Base-by-base conservation (phyloP, 805 yeast genomes). In the Debaryomyces prosopidis region DNA sequence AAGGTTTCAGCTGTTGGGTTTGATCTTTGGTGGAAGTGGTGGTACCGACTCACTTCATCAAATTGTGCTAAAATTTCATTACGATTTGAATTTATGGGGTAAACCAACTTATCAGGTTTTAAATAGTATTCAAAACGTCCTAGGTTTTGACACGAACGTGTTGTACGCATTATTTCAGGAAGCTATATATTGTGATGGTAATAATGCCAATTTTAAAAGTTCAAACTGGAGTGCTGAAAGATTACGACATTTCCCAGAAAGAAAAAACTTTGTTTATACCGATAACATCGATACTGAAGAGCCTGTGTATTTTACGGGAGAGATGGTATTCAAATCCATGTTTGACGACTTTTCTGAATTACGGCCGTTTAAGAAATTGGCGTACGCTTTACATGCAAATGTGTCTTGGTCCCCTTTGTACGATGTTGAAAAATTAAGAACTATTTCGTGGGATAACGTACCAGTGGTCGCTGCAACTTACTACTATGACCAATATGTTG, bases 111-210 rank as follows among this genome's bases (percentile, higher is more conserved):
- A 71, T 47, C 55, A 49, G 14, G 63, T 73, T 1, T 62, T 77
- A 45, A 49, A 42, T 18, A 36, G 49, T 2, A 47, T 79, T 10
- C 71, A 74, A 48, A 57, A 57, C 37, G 51, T 44, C 18, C 56
- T 65, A 7, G 62, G 73, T 1, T 81, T 79, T 53, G 85, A 80
- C 46, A 74, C 84, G 3, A 81, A 81, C 49, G 60, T 76, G 26
- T 52, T 81, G 14, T 81, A 81, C 53, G 80, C 81, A 2, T 63
- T 82, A 34, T 73, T 80, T 50, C 84, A 80, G 55, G 85, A 81
- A 50, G 80, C 83, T 5, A 80, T 81, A 12, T 81, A 81, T 57
- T 65, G 77, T 47, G 80, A 78, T 51, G 77, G 79, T 0, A 48
- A 48, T 37, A 43, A 49, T 35, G 9, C 37, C 8, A 23, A 12